Evolutionary conservation across 2,329 filamentous ascomycete genomes (phyloP), one percentile per base, ranked within the genome.

Genomic region (Dryadomyces sulphureus): DNA sequence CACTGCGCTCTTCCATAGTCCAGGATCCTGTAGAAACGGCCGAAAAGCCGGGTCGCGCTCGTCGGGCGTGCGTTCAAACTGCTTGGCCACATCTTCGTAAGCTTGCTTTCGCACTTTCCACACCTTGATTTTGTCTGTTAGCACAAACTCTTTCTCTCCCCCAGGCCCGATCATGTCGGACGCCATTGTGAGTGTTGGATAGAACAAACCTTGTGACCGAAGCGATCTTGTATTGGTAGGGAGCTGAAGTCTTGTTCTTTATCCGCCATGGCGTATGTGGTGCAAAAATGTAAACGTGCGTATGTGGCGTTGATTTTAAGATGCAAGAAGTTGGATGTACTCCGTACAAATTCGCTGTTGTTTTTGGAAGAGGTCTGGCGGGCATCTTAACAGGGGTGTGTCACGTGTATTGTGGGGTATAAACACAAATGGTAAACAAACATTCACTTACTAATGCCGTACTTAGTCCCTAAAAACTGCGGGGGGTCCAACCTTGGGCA

Each of bases 91-190:
- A 54, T 92, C 87, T 71, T 98, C 92, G 61, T 96, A 98, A 45
- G 81, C 92, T 59, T 79, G 79, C 67, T 98, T 98, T 58, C 92
- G 78, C 38, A 94, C 89, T 73, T 98, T 98, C 92, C 92, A 98
- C 58, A 84, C 77, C 83, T 84, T 56, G 24, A 43, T 5, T 1
- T 32, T 24, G 3, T 7, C 7, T 24, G 41, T 43, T 21, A 43
- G 41, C 20, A 25, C 11, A 2, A 12, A 19, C 9, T 9, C 22
- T 19, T 11, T 24, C 9, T 30, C 21, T 14, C 19, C 4, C 9
- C 19, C n/a, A n/a, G n/a, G n/a, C 2, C 11, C 19, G 7, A 8
- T 16, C 39, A 11, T 27, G 3, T 6, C 19, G 2, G n/a, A n/a
- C 38, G 20, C 12, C 21, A 11, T 30, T 7, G 27, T 30, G 14